Percentiles rank a stretch among this genome's conserved stretches.
phyloP scores from a whole-genome alignment of 345 rosid species.

The Hirschfeldia incana region DNA sequence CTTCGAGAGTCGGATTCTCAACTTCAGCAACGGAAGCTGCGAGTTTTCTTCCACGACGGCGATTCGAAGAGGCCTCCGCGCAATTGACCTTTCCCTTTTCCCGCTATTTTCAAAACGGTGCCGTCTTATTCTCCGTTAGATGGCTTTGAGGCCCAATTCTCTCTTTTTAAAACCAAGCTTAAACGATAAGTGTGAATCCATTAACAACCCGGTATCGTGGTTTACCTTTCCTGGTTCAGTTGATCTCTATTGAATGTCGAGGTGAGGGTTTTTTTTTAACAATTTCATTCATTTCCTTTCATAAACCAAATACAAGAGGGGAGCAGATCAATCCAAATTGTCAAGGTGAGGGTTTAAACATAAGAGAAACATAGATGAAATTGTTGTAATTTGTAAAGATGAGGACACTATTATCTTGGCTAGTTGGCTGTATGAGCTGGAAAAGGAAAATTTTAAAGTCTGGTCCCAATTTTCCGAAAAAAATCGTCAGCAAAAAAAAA shows the following conservation, averaged over 20 bases:
- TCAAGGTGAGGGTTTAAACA: background rate
- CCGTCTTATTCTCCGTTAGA: background rate
- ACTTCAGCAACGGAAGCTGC: background rate
- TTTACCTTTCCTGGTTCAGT: background rate
- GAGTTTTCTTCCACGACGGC: background rate
- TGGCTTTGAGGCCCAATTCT: background rate
- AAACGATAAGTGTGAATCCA: background rate
- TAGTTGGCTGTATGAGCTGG: background rate
- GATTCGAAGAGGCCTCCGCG: slow-evolving; percentile 30
- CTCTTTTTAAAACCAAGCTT: background rate
- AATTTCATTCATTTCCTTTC: too few relatives aligned
- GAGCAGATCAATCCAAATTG: background rate
- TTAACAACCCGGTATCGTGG: background rate
- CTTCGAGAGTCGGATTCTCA: background rate
- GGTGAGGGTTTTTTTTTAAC: background rate
- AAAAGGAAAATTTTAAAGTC: background rate
- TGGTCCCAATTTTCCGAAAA: background rate
- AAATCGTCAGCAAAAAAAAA: too few relatives aligned
- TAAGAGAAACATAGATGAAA: background rate
- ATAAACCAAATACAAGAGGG: too few relatives aligned
- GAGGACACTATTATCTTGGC: background rate
- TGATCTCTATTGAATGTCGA: background rate
- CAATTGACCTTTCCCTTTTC: slow-evolving; percentile 11
- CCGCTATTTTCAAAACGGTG: slow-evolving; percentile 16
- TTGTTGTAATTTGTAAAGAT: background rate